Base-by-base conservation (phyloP, 768 basidiomycete genomes). In the Kwoniella botswanensis region DNA sequence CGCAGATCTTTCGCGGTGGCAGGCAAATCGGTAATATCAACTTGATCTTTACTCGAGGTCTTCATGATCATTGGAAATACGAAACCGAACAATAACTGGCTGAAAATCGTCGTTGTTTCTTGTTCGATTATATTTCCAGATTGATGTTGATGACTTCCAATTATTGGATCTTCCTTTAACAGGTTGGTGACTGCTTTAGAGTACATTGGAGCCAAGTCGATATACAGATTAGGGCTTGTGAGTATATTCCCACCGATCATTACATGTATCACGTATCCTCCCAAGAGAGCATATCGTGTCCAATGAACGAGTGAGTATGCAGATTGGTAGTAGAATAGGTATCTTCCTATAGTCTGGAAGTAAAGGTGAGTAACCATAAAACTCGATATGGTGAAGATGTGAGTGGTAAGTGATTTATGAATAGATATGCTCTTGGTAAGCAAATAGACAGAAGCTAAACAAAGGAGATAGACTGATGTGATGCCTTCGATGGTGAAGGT, bases 21-120 rank as follows among this genome's bases (percentile, higher is more conserved):
- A 2, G 79, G 76, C 4, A 80, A 56, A 63, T 80, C 77, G 17
- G 72, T 64, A 3, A 80, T 68, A 53, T 78, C 76, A 5, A 73
- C 68, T 59, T 76, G 75, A 11, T 78, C 73, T 55, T 55, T 26
- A 9, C 26, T 44, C 21, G 72, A 44, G 9, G 68, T 70, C 26
- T 74, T 68, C n/a, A 15, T 18, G 29, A 77, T 76, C 15, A 67
- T 68, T 12, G 71, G 68, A 21, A 61, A 70, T 0, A 76, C 74
- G 50, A 73, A 79, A 13, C 22, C 43, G 56, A 71, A 68, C 9
- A 67, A 69, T 21, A 67, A 24, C 44, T 54, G 55, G 35, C 67
- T 58, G 42, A 79, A 62, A 52, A 79, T 71, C 1, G 72, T 67
- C 3, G 63, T 53, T 15, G 68, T 46, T 18, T 41, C 24, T 41